Conservation (phyloP, 805 yeast genomes). For the Lipomyces kockii region DNA sequence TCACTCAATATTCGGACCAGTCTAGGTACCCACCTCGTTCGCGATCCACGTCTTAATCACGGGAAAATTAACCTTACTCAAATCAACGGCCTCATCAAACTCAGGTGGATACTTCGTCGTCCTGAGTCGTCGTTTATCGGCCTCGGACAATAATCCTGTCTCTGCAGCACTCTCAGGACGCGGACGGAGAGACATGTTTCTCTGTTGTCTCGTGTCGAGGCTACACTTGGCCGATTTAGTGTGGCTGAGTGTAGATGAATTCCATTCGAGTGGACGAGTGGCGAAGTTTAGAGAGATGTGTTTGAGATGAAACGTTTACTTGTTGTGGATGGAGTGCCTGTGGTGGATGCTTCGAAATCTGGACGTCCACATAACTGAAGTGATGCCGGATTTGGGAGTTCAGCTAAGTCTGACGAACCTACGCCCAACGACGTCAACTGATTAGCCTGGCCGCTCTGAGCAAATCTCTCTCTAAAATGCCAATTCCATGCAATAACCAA, state of each 20-base stretch:
- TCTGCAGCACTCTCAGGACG: not conserved
- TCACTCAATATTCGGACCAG: not conserved
- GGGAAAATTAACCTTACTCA: constrained; percentile 16
- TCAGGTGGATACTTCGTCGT: constrained; percentile 19
- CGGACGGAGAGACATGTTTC: not conserved
- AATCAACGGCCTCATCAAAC: constrained; percentile 15
- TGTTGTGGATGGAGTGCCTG: not conserved
- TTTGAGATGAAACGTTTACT: not conserved
- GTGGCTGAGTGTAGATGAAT: not conserved
- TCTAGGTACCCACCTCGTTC: constrained; percentile 10
- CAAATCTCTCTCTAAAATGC: not conserved
- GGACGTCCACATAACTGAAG: not conserved
- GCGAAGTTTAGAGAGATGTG: not conserved
- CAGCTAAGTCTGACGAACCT: too few relatives aligned
- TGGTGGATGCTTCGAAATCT: not conserved
- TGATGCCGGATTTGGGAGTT: not conserved
- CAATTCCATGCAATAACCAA: not conserved
- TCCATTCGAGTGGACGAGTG: not conserved
- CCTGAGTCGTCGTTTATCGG: constrained; percentile 13
- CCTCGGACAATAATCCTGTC: constrained; percentile 7
- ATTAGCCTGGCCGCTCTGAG: too few relatives aligned
- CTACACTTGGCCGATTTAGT: not conserved
- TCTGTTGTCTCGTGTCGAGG: not conserved
- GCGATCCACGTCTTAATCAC: constrained; percentile 21
- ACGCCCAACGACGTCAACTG: too few relatives aligned